These are phyloP conservation scores for Salix brachista DNA, from an alignment of 345 rosid species.

Conservation along the genomic window DNA sequence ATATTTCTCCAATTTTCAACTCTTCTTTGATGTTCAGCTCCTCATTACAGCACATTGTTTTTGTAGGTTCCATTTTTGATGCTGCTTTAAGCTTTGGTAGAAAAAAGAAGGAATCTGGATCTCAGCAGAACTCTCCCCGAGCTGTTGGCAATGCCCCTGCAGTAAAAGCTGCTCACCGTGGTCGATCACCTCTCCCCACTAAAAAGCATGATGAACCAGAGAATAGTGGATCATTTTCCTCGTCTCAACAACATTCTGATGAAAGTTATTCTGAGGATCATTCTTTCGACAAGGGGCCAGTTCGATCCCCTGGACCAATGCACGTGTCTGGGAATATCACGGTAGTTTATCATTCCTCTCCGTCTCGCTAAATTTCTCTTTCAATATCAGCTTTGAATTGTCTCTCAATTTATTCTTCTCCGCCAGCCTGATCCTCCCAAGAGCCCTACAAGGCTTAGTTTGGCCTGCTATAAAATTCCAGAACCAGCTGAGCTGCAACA, in stretches of 20 bases:
- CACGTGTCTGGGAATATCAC: slow-evolving; percentile 25
- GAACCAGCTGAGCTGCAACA: slow-evolving; percentile 19
- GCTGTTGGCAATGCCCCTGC: slow-evolving; percentile 24
- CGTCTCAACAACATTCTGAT: slow-evolving; percentile 36
- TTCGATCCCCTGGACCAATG: slow-evolving; percentile 25
- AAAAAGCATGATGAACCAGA: slow-evolving; percentile 36
- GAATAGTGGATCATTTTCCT: slow-evolving; percentile 32
- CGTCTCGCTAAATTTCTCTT: neutral
- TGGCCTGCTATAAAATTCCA: slow-evolving; percentile 16
- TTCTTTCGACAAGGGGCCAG: slow-evolving; percentile 37
- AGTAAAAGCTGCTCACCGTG: slow-evolving; percentile 20
- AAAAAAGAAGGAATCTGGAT: slow-evolving; percentile 52
- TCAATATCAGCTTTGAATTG: neutral
- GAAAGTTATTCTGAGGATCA: slow-evolving; percentile 36
- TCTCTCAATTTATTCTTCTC: neutral
- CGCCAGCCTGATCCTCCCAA: slow-evolving; percentile 25
- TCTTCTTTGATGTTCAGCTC: neutral
- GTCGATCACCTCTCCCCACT: slow-evolving; percentile 22
- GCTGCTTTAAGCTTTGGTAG: slow-evolving; percentile 57
- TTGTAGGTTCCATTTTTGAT: slow-evolving; percentile 50
- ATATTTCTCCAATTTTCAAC: neutral
- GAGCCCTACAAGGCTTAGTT: slow-evolving; percentile 18
- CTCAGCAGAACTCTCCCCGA: slow-evolving; percentile 43
- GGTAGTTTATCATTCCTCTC: slow-evolving; percentile 9
- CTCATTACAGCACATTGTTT: neutral